These are phyloP conservation scores for Fusarium falciforme DNA, from an alignment of 2,329 filamentous ascomycete species.

Conservation along the genomic window DNA sequence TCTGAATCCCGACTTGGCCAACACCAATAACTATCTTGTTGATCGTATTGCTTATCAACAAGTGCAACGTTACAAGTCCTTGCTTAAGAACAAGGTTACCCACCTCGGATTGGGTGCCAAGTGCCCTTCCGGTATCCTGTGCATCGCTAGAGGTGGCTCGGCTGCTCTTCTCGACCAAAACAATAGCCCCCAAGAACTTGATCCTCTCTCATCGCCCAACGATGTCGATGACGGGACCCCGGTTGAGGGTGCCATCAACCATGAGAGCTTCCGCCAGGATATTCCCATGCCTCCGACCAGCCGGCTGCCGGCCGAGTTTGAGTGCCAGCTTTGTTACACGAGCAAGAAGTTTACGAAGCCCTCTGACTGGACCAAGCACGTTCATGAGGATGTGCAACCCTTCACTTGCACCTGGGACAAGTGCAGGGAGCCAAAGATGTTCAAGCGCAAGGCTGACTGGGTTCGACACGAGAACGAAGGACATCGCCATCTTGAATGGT, in stretches of 20 bases:
- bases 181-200: conserved; percentile 68
- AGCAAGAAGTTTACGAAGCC: conserved; percentile 89
- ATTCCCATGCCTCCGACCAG: conserved; percentile 85
- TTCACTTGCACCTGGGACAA: conserved; percentile 92
- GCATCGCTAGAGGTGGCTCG: conserved; percentile 74
- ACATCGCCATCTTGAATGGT: conserved; percentile 91
- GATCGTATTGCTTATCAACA: conserved; percentile 88
- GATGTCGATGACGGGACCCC: conserved; percentile 74
- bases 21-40: conserved; percentile 71
- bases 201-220: conserved; percentile 63
- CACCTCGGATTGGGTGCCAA: conserved; percentile 72
- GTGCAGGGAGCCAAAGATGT: conserved; percentile 87
- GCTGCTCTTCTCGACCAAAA: conserved; percentile 70
- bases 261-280: conserved; percentile 81
- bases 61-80: conserved; percentile 79
- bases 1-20: conserved; percentile 77
- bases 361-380: conserved; percentile 96
- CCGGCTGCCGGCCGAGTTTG: conserved; percentile 85
- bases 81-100: conserved; percentile 76
- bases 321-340: conserved; percentile 89
- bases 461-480: conserved; percentile 93
- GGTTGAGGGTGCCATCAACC: conserved; percentile 75
- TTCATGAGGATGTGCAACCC: conserved; percentile 92
- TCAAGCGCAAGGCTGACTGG: conserved; percentile 97
- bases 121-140: conserved; percentile 73